Base-by-base conservation (phyloP, 78 protist genomes). In the Tieghemostelium lacteum region DNA sequence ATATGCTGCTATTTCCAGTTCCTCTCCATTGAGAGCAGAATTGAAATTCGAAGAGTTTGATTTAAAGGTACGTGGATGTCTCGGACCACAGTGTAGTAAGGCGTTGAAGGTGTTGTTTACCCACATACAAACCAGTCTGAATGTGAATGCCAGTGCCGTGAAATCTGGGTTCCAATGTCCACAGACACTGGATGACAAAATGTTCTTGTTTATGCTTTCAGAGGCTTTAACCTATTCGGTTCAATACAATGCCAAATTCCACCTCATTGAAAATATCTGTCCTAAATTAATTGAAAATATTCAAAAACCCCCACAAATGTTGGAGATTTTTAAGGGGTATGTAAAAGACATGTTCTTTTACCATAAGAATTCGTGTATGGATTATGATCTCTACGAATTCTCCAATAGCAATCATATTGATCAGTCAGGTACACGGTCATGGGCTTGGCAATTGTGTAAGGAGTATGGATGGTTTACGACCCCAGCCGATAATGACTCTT, bases 371-470 rank as follows among this genome's bases (percentile, higher is more conserved):
- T 24, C 67, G 17, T 78, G 88, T 57, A 54, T 39, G 49, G 75
- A 69, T 7, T 78, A 78, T 67, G 66, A 78, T 78, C 14, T 78
- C 22, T 78, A 50, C 39, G 63, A 54, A 42, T 78, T 61, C 66
- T 71, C 88, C 34, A 45, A 45, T 6, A 52, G 49, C 34, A 67
- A 55, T 39, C 69, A 67, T 10, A 37, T 52, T 17, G 88, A 78
- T 40, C 52, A 57, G 3, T 66, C 76, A 17, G 88, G 88, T 28
- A 67, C 88, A 5, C 39, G 93, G 28, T 63, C 49, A 33, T 78
- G 88, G 88, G 66, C 88, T 42, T 78, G 75, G 76, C 88, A 78
- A 54, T 34, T 78, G 20, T 78, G 88, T 78, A 64, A 73, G 33
- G 88, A 78, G 31, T 78, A 78, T 66, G 88, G 88, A 22, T 78